Evolutionary conservation across 31 red algal species (phyloP).

Genomic region (Endocladia muricata): DNA sequence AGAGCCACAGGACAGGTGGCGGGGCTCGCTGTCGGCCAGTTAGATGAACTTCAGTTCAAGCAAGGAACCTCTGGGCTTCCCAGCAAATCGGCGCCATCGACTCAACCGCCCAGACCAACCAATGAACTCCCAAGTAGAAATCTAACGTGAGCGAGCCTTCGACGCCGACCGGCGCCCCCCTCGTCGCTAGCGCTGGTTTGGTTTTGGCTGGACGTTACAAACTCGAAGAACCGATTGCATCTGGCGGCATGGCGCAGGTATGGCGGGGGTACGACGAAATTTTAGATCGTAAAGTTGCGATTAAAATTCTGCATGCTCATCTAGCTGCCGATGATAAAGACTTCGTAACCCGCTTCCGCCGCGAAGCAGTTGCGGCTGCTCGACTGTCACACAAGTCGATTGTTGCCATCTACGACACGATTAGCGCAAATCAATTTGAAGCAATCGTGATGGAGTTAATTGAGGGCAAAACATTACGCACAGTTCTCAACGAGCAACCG

Average conservation of each 20-base stretch:
- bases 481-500: neutral
- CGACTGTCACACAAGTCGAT: neutral
- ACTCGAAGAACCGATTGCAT: neutral
- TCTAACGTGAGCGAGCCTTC: too few species aligned
- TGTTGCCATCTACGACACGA: neutral
- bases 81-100: too few species aligned
- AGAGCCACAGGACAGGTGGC: too few species aligned
- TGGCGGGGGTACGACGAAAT: neutral
- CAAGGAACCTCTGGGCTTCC: too few species aligned
- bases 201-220: neutral
- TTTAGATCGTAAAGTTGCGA: neutral
- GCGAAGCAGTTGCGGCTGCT: neutral
- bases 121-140: too few species aligned
- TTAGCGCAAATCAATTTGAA: neutral
- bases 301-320: neutral
- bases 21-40: too few species aligned
- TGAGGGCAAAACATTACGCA: neutral
- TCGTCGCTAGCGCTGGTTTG: too few species aligned
- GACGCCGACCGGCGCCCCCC: too few species aligned
- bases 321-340: neutral
- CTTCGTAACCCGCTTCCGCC: slow-evolving; percentile 1
- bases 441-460: slow-evolving; percentile 4
- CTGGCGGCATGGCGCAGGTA: neutral
- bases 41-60: too few species aligned
- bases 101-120: too few species aligned